A percentile compares a stretch with the other conserved stretches of the same genome.
These are phyloP conservation scores for Colletotrichum orbiculare DNA, from an alignment of 2,329 filamentous ascomycete genomes.

Conservation along the genomic window DNA sequence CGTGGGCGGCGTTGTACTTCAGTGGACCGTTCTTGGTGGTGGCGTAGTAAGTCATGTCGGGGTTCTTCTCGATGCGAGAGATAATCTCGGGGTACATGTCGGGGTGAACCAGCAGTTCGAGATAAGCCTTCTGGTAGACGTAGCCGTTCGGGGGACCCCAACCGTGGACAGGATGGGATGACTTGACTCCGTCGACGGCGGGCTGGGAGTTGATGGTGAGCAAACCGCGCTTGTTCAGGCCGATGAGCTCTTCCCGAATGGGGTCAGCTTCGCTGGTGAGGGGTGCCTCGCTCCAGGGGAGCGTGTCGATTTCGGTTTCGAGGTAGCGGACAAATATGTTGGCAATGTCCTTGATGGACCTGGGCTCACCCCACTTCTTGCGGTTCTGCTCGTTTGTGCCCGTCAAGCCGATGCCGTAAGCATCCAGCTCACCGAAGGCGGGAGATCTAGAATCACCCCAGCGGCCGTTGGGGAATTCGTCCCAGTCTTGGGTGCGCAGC, in stretches of 20 bases:
- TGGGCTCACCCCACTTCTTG: conserved; percentile 91
- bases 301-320: conserved; percentile 79
- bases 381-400: conserved; percentile 97
- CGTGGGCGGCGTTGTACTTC: conserved; percentile 84
- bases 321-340: conserved; percentile 88
- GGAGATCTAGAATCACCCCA: conserved; percentile 98
- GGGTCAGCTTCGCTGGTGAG: conserved; percentile 84
- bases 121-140: conserved; percentile 97
- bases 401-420: conserved; percentile 92
- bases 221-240: conserved; percentile 86
- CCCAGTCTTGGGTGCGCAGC: conserved; percentile 96
- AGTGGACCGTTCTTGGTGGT: conserved; percentile 84
- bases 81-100: conserved; percentile 82
- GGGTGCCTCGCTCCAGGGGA: conserved; percentile 94
- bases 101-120: conserved; percentile 89
- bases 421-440: conserved; percentile 93
- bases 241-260: conserved; percentile 81
- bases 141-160: conserved; percentile 97
- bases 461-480: conserved; percentile 97
- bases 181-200: conserved; percentile 90
- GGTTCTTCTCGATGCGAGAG: conserved; percentile 78
- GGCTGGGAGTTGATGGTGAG: conserved; percentile 98
- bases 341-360: conserved; percentile 81
- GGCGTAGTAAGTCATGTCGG: conserved; percentile 92
- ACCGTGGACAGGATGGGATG: conserved; percentile 85